These are phyloP conservation scores for Sphagnum contortum DNA, from an alignment of 225 moss, liverwort and hornwort species.

Conservation along the genomic window DNA sequence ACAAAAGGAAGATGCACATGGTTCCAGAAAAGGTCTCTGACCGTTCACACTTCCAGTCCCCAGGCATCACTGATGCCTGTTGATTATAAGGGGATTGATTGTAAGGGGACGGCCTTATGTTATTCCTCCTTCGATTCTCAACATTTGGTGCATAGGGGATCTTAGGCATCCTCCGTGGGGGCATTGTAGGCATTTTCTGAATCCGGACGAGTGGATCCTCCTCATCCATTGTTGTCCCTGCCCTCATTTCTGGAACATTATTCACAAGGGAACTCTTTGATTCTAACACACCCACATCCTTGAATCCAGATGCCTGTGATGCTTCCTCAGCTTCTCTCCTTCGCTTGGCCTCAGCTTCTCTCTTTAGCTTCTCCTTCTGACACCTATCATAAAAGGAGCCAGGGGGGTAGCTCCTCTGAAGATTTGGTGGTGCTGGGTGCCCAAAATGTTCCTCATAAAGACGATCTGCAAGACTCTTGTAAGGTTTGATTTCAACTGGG, in stretches of 20 bases:
- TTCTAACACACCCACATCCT: constrained; percentile 6
- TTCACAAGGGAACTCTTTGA: constrained; percentile 3
- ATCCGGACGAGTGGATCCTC: neutral
- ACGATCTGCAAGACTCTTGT: constrained; percentile 47
- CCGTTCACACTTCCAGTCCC: constrained; percentile 40
- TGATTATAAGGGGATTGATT: too few species aligned
- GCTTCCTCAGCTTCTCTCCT: neutral
- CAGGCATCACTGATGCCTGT: constrained; percentile 10
- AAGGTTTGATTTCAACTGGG: constrained; percentile 17
- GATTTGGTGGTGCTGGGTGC: constrained; percentile 31
- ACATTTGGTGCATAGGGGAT: constrained; percentile 4
- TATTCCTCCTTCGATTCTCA: constrained; percentile 10
- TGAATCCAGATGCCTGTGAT: neutral
- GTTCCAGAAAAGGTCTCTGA: constrained; percentile 11
- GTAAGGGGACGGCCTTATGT: too few species aligned
- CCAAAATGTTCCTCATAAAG: constrained; percentile 52
- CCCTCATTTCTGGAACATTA: neutral
- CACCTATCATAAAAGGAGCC: constrained; percentile 52
- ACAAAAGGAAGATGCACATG: neutral
- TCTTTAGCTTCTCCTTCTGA: constrained; percentile 40
- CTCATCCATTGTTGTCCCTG: neutral
- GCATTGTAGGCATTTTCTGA: neutral
- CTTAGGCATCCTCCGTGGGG: neutral
- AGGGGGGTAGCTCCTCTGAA: constrained; percentile 43
- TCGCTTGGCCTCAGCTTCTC: constrained; percentile 26